A percentile compares a stretch with the other conserved stretches of the same genome.
Conservation (phyloP, 208 protist genomes). For the Crithidia fasciculata region DNA sequence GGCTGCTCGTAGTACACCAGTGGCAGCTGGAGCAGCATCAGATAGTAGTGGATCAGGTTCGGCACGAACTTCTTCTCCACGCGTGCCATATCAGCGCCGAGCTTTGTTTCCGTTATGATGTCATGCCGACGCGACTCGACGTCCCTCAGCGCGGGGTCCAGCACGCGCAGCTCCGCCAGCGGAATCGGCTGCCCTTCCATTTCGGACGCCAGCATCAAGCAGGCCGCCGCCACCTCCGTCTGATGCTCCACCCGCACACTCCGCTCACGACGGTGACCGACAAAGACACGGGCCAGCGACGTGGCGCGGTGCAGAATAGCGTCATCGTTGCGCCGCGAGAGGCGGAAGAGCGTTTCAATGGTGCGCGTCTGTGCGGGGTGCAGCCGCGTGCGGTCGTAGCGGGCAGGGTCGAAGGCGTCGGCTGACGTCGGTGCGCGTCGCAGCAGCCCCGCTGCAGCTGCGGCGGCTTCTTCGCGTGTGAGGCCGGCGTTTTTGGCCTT, state of each 20-base stretch:
- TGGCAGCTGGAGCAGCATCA: slow-evolving; percentile 65
- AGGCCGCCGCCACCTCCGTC: slow-evolving; percentile 67
- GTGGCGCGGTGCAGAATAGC: slow-evolving; percentile 48
- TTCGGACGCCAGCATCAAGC: slow-evolving; percentile 74
- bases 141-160: slow-evolving; percentile 64
- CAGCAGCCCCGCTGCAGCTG: slow-evolving; percentile 40
- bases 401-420: slow-evolving; percentile 14
- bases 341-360: slow-evolving; percentile 60
- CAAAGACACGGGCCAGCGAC: slow-evolving; percentile 52
- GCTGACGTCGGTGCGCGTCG: slow-evolving; percentile 1
- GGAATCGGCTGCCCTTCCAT: slow-evolving; percentile 60
- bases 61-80: slow-evolving; percentile 42
- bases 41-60: slow-evolving; percentile 65
- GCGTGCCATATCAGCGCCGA: slow-evolving; percentile 39
- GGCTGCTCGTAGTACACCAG: slow-evolving; percentile 58
- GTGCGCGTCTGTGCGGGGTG: slow-evolving; percentile 50
- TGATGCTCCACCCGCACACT: slow-evolving; percentile 54
- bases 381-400: slow-evolving; percentile 49
- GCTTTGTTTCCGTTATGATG: slow-evolving; percentile 43
- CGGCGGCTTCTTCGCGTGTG: slow-evolving; percentile 38
- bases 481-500: slow-evolving; percentile 23
- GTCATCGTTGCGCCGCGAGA: slow-evolving; percentile 46
- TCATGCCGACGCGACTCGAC: slow-evolving; percentile 62
- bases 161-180: slow-evolving; percentile 57
- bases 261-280: slow-evolving; percentile 58